Conservation (phyloP, 1,139 yeast species). For the Scheffersomyces stambukii region DNA sequence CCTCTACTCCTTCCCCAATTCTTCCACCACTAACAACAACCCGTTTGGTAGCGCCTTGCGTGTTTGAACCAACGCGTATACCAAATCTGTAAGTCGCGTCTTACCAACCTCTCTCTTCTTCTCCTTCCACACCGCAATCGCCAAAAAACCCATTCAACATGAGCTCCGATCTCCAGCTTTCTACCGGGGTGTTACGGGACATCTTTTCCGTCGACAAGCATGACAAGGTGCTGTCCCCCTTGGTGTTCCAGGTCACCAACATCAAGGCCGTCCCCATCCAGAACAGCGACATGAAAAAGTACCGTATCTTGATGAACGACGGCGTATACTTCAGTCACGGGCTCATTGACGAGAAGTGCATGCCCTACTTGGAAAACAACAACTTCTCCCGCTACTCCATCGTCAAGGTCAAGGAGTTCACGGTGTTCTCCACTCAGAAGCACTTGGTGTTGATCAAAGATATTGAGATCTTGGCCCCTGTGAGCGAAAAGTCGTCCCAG, state of each 20-base stretch:
- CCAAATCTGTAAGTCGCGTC: no score
- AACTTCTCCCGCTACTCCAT: conserved; percentile 35
- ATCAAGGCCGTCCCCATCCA: conserved; percentile 37
- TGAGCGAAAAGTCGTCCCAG: conserved; percentile 26
- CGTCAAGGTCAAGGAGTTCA: conserved; percentile 37
- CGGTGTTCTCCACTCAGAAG: conserved; percentile 47
- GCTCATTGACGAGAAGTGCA: conserved; percentile 57
- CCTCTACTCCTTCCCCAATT: no score
- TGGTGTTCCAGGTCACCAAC: conserved; percentile 47
- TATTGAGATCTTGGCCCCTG: conserved; percentile 41
- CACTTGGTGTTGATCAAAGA: conserved; percentile 54
- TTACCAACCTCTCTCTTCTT: neutral
- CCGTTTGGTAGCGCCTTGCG: no score
- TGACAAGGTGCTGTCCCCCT: conserved; percentile 23
- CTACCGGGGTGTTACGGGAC: conserved; percentile 24
- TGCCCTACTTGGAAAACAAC: conserved; percentile 45
- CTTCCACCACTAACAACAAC: no score
- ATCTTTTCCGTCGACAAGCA: conserved; percentile 21
- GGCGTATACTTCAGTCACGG: conserved; percentile 64
- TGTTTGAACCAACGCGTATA: no score
- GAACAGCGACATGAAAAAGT: conserved; percentile 43
- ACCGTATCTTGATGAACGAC: conserved; percentile 59
- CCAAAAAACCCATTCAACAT: conserved; percentile 1
- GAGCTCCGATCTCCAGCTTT: conserved; percentile 10
- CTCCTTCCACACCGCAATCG: conserved; percentile 1